Evolutionary conservation across 2,329 filamentous ascomycete genomes (phyloP), one percentile per base, ranked within the genome.

Genomic region (Colletotrichum sp.): DNA sequence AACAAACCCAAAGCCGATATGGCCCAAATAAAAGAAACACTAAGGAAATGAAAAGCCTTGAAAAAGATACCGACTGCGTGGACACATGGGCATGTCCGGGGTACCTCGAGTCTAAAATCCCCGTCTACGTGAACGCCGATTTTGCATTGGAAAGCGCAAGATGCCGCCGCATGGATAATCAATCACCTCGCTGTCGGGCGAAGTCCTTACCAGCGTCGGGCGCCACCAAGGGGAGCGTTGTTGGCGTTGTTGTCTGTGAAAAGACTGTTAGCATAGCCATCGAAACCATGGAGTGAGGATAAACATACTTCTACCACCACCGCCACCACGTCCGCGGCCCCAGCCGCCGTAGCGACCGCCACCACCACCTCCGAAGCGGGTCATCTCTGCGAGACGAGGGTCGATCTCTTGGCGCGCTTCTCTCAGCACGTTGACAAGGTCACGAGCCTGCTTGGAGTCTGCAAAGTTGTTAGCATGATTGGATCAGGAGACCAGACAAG

Each of bases 351-450:
- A 91, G 82, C 95, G 92, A 79, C 94, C 92, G 78, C 94, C 94
- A 75, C 95, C 95, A 74, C 95, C 95, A 78, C 96, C 95, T 80
- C 95, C 92, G 84, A 96, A 99, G 85, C 97, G 95, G 81, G 92
- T 93, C 97, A 99, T 99, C 90, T 99, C 97, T 78, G 93, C 93
- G 78, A 99, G 94, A 85, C 96, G 94, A 83, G 97, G 97, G 83
- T 99, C 97, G 86, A 99, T 96, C 87, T 98, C 94, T 90, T 99
- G 97, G 90, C 99, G 99, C 80, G 97, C 96, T 88, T 99, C 97
- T 83, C 93, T 93, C 81, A 99, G 94, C 82, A 99, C 95, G 81
- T 92, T 91, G 81, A 99, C 93, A 84, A 99, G 93, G 88, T 99
- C 97, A 91, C 97, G 96, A 87, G 97, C 96, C 92, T 97, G 95